Evolutionary conservation across 1,139 yeast genomes (phyloP).

Genomic region (Arxiozyma slooffiae): DNA sequence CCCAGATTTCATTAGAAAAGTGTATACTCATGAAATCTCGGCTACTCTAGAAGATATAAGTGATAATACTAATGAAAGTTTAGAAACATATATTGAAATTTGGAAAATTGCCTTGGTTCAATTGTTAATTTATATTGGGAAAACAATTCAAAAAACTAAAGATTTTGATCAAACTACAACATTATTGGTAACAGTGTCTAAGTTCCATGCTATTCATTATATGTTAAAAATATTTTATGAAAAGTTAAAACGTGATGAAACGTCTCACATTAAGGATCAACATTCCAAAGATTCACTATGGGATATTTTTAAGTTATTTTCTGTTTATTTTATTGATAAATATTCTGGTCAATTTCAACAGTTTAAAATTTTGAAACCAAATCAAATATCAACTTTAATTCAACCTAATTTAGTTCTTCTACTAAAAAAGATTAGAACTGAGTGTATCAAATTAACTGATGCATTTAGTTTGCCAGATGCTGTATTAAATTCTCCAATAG

Average conservation of each 20-base stretch:
- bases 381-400: slow-evolving; percentile 36
- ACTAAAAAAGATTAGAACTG: slow-evolving; percentile 48
- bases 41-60: slow-evolving; percentile 28
- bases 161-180: slow-evolving; percentile 52
- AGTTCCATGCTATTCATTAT: slow-evolving; percentile 53
- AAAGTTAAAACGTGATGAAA: slow-evolving; percentile 21
- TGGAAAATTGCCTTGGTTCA: slow-evolving; percentile 42
- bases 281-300: slow-evolving; percentile 35
- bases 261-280: slow-evolving; percentile 24
- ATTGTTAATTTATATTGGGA: slow-evolving; percentile 40
- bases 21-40: slow-evolving; percentile 25
- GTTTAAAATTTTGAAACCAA: slow-evolving; percentile 44
- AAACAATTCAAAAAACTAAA: slow-evolving; percentile 36
- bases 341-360: slow-evolving; percentile 72
- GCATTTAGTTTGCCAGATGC: slow-evolving; percentile 80
- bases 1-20: slow-evolving; percentile 21
- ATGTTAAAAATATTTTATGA: slow-evolving; percentile 28
- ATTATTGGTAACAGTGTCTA: slow-evolving; percentile 49
- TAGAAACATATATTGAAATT: slow-evolving; percentile 34
- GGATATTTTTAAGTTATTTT: slow-evolving; percentile 50
- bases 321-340: slow-evolving; percentile 62
- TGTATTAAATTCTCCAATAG: slow-evolving; percentile 78
- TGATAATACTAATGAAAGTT: slow-evolving; percentile 14
- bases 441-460: slow-evolving; percentile 78
- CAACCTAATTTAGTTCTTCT: slow-evolving; percentile 40